Evolutionary conservation across 208 protist species (phyloP).

Genomic region (Entamoeba dispar): DNA sequence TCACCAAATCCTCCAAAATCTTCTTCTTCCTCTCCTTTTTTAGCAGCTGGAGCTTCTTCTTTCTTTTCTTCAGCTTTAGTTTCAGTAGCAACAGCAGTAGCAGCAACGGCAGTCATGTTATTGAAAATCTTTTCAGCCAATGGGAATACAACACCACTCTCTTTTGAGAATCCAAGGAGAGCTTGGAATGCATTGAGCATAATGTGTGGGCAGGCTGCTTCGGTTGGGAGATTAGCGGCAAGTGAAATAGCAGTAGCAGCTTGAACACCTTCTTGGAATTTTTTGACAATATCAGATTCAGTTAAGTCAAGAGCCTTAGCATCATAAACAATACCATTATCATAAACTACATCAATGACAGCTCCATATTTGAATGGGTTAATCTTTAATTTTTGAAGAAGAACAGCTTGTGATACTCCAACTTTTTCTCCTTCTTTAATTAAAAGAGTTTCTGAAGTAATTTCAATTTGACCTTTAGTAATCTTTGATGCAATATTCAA

Average conservation of each 20-base stretch:
- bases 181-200: constrained; percentile 83
- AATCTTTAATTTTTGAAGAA: constrained; percentile 89
- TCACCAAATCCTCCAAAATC: neutral
- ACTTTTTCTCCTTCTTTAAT: constrained; percentile 70
- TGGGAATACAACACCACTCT: constrained; percentile 57
- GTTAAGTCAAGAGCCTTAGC: constrained; percentile 71
- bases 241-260: constrained; percentile 75
- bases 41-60: constrained; percentile 19
- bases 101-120: constrained; percentile 46
- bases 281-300: constrained; percentile 58
- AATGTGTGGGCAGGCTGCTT: constrained; percentile 70
- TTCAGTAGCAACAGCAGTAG: constrained; percentile 27
- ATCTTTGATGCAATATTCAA: constrained; percentile 96
- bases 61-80: constrained; percentile 9
- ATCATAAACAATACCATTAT: constrained; percentile 70
- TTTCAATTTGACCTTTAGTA: constrained; percentile 86
- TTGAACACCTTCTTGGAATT: constrained; percentile 57
- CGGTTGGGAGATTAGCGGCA: constrained; percentile 66
- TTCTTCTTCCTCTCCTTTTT: neutral
- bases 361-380: constrained; percentile 92
- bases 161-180: constrained; percentile 69
- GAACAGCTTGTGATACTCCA: constrained; percentile 72
- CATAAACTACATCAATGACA: constrained; percentile 64
- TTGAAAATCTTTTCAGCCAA: constrained; percentile 53
- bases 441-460: constrained; percentile 75